Percentiles rank a stretch among this genome's conserved stretches.
Conservation (phyloP, 371 early-diverging fungal genomes). For the Apophysomyces variabilis region DNA sequence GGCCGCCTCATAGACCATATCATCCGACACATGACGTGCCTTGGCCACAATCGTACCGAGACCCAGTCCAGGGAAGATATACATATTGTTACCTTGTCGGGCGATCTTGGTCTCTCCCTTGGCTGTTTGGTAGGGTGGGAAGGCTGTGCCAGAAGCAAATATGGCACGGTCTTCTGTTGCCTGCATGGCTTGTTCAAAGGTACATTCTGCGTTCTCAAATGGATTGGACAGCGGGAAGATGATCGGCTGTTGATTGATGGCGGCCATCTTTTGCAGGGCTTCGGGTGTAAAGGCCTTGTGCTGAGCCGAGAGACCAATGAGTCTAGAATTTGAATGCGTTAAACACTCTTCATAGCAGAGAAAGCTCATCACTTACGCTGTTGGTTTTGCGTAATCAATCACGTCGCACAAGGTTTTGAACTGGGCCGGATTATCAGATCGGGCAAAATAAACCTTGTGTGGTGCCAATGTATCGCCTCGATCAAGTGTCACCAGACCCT, state of each 20-base stretch:
- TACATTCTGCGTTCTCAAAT: conserved; percentile 86
- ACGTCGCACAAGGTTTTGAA: conserved; percentile 71
- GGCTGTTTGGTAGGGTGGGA: conserved; percentile 76
- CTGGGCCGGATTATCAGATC: conserved; percentile 73
- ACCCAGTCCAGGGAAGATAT: conserved; percentile 90
- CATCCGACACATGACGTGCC: conserved; percentile 73
- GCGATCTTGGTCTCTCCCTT: conserved; percentile 62
- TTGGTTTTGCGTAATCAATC: conserved; percentile 77
- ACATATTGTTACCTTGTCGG: conserved; percentile 92
- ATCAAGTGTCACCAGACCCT: conserved; percentile 81
- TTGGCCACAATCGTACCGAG: conserved; percentile 80
- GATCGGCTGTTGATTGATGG: conserved; percentile 81
- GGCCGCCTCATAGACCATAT: conserved; percentile 80
- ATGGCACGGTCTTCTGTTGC: conserved; percentile 79
- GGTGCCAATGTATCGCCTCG: conserved; percentile 83
- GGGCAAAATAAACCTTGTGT: conserved; percentile 84
- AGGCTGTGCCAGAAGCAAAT: conserved; percentile 93
- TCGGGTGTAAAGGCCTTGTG: conserved; percentile 73
- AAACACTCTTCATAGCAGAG: neutral
- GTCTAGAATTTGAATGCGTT: conserved; percentile 13
- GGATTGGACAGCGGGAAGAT: conserved; percentile 95
- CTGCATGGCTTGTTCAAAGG: conserved; percentile 87
- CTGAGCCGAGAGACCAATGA: conserved; percentile 85
- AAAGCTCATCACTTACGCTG: conserved; percentile 45
- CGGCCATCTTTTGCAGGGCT: conserved; percentile 70